Base-by-base conservation (phyloP, 176 grass and related monocot species). In the Rhynchospora tenuis region DNA sequence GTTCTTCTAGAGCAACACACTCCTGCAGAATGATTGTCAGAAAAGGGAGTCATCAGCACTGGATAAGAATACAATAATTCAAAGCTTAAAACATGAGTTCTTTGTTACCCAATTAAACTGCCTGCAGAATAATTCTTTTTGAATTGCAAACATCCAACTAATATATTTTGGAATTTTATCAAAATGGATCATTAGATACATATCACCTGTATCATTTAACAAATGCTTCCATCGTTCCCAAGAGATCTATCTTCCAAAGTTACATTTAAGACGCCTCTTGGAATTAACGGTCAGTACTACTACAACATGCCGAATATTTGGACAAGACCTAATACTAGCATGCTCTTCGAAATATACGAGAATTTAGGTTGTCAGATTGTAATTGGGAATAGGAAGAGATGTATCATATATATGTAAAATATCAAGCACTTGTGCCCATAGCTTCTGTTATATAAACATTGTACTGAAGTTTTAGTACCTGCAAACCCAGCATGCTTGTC, bases 1-100 rank as follows among this genome's bases (percentile, higher is more conserved):
- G 48, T 85, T 99, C 93, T 88, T 99, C 96, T 66, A 99, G 66
- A 12, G 86, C 89, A 83, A 88, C 51, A 61, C 96, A 95, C 48
- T 84, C 93, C 93, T 95, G 47, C 26, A 74, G 27, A 65, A 29
- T 27, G 17, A 26, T 73, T 50, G 20, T 50, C 70, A 22, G 26
- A 87, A 86, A 10, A 16, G 33, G 33, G 5, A 15, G n/a, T 47
- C 12, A 10, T n/a, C 17, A 54, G 56, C 15, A 46, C 28, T 67
- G 2, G 20, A 55, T 64, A n/a, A 54, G 19, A 62, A 80, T 44
- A n/a, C 12, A 62, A 74, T 15, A 73, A 42, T 66, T 67, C 4
- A 17, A 73, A 50, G 20, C 14, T 74, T 74, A 50, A 24, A 52
- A 74, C 12, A 74, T 74, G 22, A 74, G 22, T 22, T 74, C 11